phyloP scores from a whole-genome alignment of 148 eudicot species.

The Nepenthes gracilis region DNA sequence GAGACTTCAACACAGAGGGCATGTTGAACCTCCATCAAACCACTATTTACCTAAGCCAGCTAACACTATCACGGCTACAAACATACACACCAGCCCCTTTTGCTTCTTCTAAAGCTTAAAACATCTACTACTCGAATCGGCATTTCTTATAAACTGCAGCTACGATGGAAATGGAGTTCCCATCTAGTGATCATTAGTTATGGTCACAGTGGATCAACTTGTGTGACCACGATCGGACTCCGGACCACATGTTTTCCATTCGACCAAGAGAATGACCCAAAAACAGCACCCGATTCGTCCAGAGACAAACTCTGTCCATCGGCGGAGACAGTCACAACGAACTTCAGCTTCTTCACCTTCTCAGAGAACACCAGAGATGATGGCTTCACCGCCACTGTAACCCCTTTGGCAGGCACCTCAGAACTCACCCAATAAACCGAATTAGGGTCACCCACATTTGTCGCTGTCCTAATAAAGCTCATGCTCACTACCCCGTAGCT shows the following conservation, averaged over 20 bases:
- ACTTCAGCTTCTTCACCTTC: conserved; percentile 40
- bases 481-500: conserved; percentile 31
- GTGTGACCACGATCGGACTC: conserved; percentile 85
- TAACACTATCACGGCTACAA: no score
- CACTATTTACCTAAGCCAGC: no score
- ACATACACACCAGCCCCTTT: no score
- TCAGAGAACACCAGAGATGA: conserved; percentile 41
- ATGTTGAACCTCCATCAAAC: no score
- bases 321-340: conserved; percentile 46
- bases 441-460: conserved; percentile 58
- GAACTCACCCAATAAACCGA: conserved; percentile 50
- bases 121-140: no score
- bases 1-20: no score
- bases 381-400: conserved; percentile 52
- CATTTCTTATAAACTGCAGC: no score
- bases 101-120: no score
- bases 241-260: conserved; percentile 90
- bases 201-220: conserved; percentile 43
- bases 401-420: conserved; percentile 51
- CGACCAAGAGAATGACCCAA: conserved; percentile 65
- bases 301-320: conserved; percentile 42
- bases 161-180: no score
- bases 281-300: conserved; percentile 72
- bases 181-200: no score
- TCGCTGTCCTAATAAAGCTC: conserved; percentile 68